Conservation (phyloP, 2,329 filamentous ascomycete genomes). For the Graphilbum fragrans region DNA sequence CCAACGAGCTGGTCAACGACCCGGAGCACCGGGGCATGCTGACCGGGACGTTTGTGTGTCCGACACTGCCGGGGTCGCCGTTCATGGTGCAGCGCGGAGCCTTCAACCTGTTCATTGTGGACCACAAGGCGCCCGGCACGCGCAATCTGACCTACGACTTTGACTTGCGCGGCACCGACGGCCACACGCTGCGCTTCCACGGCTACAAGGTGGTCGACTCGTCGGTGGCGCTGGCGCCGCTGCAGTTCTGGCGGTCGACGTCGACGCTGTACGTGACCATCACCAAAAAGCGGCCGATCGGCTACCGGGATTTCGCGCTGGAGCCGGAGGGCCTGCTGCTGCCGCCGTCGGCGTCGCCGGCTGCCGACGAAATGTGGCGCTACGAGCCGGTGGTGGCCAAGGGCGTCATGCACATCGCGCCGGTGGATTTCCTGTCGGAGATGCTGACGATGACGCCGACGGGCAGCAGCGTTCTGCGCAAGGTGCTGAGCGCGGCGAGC, state of each 20-base stretch:
- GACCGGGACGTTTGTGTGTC: constrained; percentile 47
- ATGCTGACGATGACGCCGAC: constrained; percentile 39
- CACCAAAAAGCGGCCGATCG: constrained; percentile 20
- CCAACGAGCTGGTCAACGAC: constrained; percentile 30
- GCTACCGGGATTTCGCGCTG: no score
- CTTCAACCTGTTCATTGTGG: constrained; percentile 43
- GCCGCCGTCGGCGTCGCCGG: constrained; percentile 10
- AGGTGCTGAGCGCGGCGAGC: constrained; percentile 29
- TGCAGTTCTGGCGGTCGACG: constrained; percentile 48
- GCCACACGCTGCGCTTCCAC: constrained; percentile 41
- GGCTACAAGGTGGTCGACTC: constrained; percentile 52
- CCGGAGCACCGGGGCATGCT: constrained; percentile 38
- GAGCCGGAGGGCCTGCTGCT: constrained; percentile 9
- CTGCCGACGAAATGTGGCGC: constrained; percentile 24
- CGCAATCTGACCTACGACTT: constrained; percentile 50
- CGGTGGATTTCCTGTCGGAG: constrained; percentile 41
- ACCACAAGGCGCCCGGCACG: constrained; percentile 41
- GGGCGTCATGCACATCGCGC: constrained; percentile 45
- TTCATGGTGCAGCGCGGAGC: constrained; percentile 47
- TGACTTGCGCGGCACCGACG: constrained; percentile 42
- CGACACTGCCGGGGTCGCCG: constrained; percentile 40
- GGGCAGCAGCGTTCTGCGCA: constrained; percentile 31
- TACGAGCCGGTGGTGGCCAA: constrained; percentile 37
- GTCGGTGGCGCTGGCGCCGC: constrained; percentile 41
- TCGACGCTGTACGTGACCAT: constrained; percentile 51